Evolutionary conservation across 208 protist genomes (phyloP).

Genomic region (Leishmania martiniquensis): DNA sequence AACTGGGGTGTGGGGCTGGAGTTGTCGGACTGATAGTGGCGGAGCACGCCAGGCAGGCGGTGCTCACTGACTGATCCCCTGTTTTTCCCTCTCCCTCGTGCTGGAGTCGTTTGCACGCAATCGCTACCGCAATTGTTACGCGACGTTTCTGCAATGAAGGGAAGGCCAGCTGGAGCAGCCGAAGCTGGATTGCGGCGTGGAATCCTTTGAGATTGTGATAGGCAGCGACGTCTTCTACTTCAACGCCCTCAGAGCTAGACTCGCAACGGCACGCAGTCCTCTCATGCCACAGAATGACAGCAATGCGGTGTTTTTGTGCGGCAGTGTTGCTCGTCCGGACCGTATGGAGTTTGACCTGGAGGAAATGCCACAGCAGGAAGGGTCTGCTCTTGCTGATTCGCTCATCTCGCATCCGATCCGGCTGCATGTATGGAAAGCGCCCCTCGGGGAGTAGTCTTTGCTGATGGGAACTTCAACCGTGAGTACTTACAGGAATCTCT

Average conservation of each 20-base stretch:
- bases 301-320: constrained; percentile 40
- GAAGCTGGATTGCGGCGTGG: constrained; percentile 19
- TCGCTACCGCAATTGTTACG: constrained; percentile 26
- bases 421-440: constrained; percentile 37
- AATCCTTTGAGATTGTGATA: constrained; percentile 56
- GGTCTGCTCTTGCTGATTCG: constrained; percentile 28
- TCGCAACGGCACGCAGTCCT: constrained; percentile 37
- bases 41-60: constrained; percentile 34
- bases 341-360: constrained; percentile 60
- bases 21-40: constrained; percentile 43
- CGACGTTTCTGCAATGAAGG: constrained; percentile 36
- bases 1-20: constrained; percentile 69
- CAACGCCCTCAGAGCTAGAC: constrained; percentile 34
- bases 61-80: constrained; percentile 51
- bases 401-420: constrained; percentile 29
- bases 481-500: background rate
- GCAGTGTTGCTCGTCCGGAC: constrained; percentile 53
- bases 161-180: constrained; percentile 31
- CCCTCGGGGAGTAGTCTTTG: background rate
- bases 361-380: constrained; percentile 29
- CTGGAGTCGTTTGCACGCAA: constrained; percentile 20
- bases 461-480: background rate
- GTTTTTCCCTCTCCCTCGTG: constrained; percentile 53
- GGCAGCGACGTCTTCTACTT: constrained; percentile 80
- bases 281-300: constrained; percentile 13